Evolutionary conservation across 2,329 filamentous ascomycete species (phyloP).

Genomic region (Colletotrichum acutatum): DNA sequence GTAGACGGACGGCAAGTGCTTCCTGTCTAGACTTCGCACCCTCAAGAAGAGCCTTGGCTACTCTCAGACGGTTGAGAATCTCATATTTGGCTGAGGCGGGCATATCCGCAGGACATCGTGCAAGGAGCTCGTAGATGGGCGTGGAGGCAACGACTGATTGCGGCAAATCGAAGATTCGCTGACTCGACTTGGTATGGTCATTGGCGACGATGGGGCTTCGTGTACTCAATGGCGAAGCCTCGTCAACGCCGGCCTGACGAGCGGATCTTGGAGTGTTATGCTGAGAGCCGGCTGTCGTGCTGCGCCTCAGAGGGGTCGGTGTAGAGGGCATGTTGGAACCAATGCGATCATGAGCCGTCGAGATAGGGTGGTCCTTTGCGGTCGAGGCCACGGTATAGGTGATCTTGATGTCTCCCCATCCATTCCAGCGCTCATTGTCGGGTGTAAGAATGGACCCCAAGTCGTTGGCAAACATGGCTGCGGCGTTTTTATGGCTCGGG

Average conservation of each 20-base stretch:
- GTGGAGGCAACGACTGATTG: slow-evolving; percentile 62
- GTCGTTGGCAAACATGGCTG: slow-evolving; percentile 82
- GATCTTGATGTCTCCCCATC: slow-evolving; percentile 84
- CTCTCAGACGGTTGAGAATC: slow-evolving; percentile 82
- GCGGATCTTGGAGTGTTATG: slow-evolving; percentile 55
- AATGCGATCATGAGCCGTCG: slow-evolving; percentile 19
- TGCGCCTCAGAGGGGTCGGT: slow-evolving; percentile 80
- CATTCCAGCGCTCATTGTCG: slow-evolving; percentile 70
- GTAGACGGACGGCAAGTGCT: slow-evolving; percentile 81
- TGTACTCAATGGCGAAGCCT: slow-evolving; percentile 61
- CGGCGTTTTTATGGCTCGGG: slow-evolving; percentile 57
- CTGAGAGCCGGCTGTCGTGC: slow-evolving; percentile 63
- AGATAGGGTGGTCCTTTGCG: slow-evolving; percentile 31
- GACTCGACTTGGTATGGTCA: slow-evolving; percentile 52
- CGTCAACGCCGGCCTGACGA: slow-evolving; percentile 47
- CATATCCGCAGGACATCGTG: slow-evolving; percentile 69
- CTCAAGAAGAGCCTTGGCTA: slow-evolving; percentile 81
- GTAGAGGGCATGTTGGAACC: slow-evolving; percentile 68
- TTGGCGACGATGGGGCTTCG: slow-evolving; percentile 53
- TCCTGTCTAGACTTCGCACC: slow-evolving; percentile 76
- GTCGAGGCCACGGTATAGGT: slow-evolving; percentile 64
- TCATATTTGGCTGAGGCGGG: slow-evolving; percentile 84
- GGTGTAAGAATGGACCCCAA: slow-evolving; percentile 78
- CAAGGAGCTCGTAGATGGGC: slow-evolving; percentile 67
- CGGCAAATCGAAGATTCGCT: slow-evolving; percentile 74